Percentiles rank a stretch among this genome's conserved stretches.
Evolutionary conservation across 345 rosid genomes (phyloP).

Genomic region (Bruguiera sexangula): DNA sequence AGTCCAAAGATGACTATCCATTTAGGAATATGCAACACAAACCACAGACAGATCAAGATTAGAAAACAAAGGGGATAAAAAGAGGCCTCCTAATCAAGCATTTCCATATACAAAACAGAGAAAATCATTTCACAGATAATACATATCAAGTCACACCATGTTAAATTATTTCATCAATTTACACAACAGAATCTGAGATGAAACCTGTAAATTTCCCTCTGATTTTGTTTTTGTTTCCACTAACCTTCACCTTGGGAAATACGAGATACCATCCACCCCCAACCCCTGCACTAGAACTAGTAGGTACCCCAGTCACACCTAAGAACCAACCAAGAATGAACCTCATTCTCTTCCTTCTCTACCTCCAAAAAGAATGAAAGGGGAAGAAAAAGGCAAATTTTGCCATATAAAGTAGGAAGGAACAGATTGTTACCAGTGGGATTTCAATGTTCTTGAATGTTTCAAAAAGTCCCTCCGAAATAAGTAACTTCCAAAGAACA

Average conservation of each 20-base stretch:
- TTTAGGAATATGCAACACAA: background rate
- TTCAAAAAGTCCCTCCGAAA: slow-evolving; percentile 67
- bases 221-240: background rate
- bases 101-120: too few relatives aligned
- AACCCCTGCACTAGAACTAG: background rate
- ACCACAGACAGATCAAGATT: background rate
- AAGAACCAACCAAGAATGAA: background rate
- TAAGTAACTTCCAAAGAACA: slow-evolving; percentile 81
- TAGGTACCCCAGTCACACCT: background rate
- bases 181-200: background rate
- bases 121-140: too few relatives aligned
- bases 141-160: too few relatives aligned
- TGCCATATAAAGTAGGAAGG: slow-evolving; percentile 7
- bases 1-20: background rate
- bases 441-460: slow-evolving; percentile 63
- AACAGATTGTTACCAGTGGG: slow-evolving; percentile 62
- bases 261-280: background rate
- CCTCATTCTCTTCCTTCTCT: background rate
- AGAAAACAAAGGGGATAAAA: background rate
- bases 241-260: background rate
- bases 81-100: too few relatives aligned
- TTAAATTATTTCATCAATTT: background rate
- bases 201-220: background rate
- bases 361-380: background rate
- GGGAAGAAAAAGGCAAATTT: background rate